Base-by-base conservation (phyloP, 176 grass and related monocot species). In the Pontederia crassipes region DNA sequence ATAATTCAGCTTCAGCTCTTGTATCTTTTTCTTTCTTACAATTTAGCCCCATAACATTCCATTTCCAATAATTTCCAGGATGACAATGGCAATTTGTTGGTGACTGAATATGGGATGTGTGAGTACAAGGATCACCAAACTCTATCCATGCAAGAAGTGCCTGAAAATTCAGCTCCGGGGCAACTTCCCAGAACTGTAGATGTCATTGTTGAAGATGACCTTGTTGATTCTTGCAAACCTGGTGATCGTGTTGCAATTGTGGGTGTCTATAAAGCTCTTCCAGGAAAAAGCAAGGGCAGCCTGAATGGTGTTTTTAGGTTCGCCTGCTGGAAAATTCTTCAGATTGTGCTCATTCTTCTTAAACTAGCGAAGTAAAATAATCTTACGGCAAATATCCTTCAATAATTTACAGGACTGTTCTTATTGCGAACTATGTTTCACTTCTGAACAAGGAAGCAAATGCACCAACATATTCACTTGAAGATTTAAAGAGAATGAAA, bases 251-350 rank as follows among this genome's bases (percentile, higher is more conserved):
- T 98, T 40, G 82, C 93, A 74, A 92, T 92, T 72, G 93, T 92
- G 5, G 93, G 93, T 12, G 70, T 98, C 45, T 89, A 92, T 69
- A 98, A 98, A 77, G 93, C 93, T 70, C 77, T 98, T 67, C 84
- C 93, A 66, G 93, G 93, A 28, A 92, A 98, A 75, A 92, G 87
- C 87, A 98, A 98, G 75, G 93, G 93, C 55, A 98, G 93, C 79
- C 80, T 98, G 78, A 98, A 81, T 68, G 93, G 93, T 29, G 93
- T 92, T 28, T 98, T 92, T 79, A 98, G 93, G 93, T 97, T 61
- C 6, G 32, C 32, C 32, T 40, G 32, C 6, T 40, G 4, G 2
- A 40, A 40, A 40, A 40, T 40, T 40, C 32, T 40, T 40, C 1
- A 40, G 32, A 7, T 40, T 40, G 6, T 40, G 2, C 20, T 24